Percentiles rank a stretch among this genome's conserved stretches.
Conservation (phyloP, 139 green algal genomes). For the Diplosphaera chodatii region DNA sequence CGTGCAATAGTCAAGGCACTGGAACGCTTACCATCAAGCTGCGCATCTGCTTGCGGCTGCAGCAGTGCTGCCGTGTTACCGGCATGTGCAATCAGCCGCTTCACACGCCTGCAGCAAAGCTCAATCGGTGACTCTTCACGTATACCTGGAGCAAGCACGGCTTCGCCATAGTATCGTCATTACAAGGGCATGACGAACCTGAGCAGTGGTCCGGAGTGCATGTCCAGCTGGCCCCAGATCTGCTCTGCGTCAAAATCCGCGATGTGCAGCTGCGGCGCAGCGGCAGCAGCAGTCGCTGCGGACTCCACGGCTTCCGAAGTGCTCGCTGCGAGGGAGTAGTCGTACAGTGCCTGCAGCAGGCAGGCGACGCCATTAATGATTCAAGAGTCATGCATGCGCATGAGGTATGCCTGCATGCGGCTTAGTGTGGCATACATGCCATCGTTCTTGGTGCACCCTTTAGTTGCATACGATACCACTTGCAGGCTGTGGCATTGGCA, state of each 20-base stretch:
- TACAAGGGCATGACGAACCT: no score
- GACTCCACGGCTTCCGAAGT: neutral
- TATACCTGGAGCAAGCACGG: no score
- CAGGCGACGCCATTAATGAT: no score
- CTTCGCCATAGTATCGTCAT: no score
- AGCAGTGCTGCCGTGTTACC: slow-evolving; percentile 26
- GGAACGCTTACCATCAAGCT: slow-evolving; percentile 23
- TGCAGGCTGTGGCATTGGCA: slow-evolving; percentile 4
- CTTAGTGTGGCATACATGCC: neutral
- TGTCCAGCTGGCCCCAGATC: slow-evolving; percentile 67
- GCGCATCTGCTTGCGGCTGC: slow-evolving; percentile 28
- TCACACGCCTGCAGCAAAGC: no score
- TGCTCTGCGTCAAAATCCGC: slow-evolving; percentile 68
- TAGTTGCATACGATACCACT: no score
- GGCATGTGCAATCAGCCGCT: slow-evolving; percentile 21
- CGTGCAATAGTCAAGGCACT: no score
- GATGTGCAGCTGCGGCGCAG: slow-evolving; percentile 34
- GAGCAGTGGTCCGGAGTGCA: slow-evolving; percentile 13
- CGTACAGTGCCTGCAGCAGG: slow-evolving; percentile 35
- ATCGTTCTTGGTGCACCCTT: no score
- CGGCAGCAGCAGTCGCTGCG: neutral
- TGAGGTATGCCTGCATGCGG: no score
- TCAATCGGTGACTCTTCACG: no score
- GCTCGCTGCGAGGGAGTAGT: slow-evolving; percentile 12
- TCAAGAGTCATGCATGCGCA: no score